Conservation (phyloP, 495 filamentous ascomycete species). For the Penicillium crystallinum region DNA sequence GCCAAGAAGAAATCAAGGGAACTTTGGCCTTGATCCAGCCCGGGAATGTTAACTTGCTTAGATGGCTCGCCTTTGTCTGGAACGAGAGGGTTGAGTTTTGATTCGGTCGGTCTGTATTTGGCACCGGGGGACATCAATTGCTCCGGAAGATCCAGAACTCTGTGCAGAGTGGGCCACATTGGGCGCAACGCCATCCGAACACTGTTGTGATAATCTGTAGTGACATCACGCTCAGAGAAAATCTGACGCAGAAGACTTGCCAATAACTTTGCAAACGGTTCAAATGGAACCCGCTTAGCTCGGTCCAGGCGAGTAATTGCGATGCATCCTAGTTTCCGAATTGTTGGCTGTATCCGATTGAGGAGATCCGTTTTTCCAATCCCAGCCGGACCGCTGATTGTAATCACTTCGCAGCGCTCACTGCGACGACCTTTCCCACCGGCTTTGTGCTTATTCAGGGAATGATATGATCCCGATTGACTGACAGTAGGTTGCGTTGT, state of each 20-base stretch:
- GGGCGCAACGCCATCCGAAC: constrained; percentile 68
- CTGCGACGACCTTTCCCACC: constrained; percentile 57
- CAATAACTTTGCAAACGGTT: constrained; percentile 72
- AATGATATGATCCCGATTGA: constrained; percentile 28
- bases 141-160: constrained; percentile 73
- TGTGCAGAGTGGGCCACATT: constrained; percentile 73
- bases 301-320: constrained; percentile 81
- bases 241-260: constrained; percentile 84
- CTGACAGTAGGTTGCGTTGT: constrained; percentile 26
- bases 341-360: constrained; percentile 68
- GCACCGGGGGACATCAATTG: constrained; percentile 53
- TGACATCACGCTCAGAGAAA: constrained; percentile 82
- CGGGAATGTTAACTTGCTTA: constrained; percentile 31
- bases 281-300: constrained; percentile 75
- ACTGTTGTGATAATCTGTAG: constrained; percentile 72
- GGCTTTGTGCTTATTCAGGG: constrained; percentile 35
- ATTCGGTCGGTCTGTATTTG: constrained; percentile 32
- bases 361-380: constrained; percentile 81
- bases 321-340: constrained; percentile 72
- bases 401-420: constrained; percentile 71
- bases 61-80: constrained; percentile 30
- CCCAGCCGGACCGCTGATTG: constrained; percentile 69
- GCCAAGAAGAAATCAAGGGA: constrained; percentile 67
- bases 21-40: constrained; percentile 42
- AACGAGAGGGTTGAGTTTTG: constrained; percentile 24